phyloP scores from a whole-genome alignment of 2,329 filamentous ascomycete species.

The Arthrobotrys iridis region DNA sequence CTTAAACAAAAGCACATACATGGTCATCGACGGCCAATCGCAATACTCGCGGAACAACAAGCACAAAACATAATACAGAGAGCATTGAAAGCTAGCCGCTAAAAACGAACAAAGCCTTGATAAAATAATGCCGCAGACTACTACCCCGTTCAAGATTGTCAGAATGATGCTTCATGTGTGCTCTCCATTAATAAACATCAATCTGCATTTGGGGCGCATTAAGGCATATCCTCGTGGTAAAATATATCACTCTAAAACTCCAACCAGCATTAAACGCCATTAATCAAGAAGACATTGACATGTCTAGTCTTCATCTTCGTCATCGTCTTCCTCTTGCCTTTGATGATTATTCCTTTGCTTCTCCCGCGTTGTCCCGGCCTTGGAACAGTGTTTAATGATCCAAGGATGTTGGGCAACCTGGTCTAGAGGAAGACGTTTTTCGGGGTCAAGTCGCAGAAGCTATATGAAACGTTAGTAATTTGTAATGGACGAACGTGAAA shows the following conservation, averaged over 20 bases:
- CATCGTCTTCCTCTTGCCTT: slow-evolving; percentile 15
- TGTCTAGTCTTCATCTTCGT: slow-evolving; percentile 16
- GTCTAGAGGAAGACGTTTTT: slow-evolving; percentile 89
- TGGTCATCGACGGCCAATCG: slow-evolving; percentile 2
- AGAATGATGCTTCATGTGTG: slow-evolving; percentile 37
- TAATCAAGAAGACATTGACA: background rate
- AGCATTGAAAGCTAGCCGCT: slow-evolving; percentile 16
- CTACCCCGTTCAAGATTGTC: slow-evolving; percentile 28
- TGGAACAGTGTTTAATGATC: slow-evolving; percentile 92
- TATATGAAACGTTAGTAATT: slow-evolving; percentile 60
- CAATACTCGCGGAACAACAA: background rate
- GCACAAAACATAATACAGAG: slow-evolving; percentile 6
- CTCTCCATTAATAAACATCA: slow-evolving; percentile 31
- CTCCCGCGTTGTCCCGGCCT: slow-evolving; percentile 33
- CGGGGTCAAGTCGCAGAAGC: slow-evolving; percentile 90
- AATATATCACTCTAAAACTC: slow-evolving; percentile 26
- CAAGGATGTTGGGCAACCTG: slow-evolving; percentile 90
- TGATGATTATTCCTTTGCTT: slow-evolving; percentile 45
- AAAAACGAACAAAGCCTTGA: slow-evolving; percentile 24
- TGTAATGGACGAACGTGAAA: background rate
- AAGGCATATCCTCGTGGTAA: slow-evolving; percentile 6
- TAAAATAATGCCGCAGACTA: slow-evolving; percentile 24
- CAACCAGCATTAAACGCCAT: slow-evolving; percentile 31
- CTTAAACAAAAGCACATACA: slow-evolving; percentile 3
- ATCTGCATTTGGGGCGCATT: slow-evolving; percentile 37